Conservation (phyloP, 2,329 filamentous ascomycete genomes). For the Clarireedia paspali region DNA sequence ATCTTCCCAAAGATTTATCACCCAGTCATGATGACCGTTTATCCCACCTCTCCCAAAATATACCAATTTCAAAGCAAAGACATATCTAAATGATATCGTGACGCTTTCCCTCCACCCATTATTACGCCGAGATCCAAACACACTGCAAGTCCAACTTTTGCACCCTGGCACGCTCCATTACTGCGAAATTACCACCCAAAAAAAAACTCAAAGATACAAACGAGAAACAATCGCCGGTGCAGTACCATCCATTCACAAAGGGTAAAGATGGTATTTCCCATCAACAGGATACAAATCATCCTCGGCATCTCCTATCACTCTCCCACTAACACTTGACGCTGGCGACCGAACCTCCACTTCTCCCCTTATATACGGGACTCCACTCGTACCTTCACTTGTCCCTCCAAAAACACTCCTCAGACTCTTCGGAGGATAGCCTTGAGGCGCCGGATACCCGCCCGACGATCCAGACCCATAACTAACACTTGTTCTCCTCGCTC, state of each 20-base stretch:
- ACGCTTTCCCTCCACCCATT: background rate
- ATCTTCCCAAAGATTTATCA: background rate
- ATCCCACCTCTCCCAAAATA: background rate
- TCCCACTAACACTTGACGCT: background rate
- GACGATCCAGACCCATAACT: background rate
- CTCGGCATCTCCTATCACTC: background rate
- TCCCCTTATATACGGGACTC: conserved; percentile 3
- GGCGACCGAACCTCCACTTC: background rate
- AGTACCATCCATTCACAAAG: background rate
- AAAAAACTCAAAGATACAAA: background rate
- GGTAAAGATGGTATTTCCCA: conserved; percentile 23
- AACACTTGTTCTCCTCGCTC: conserved; percentile 3
- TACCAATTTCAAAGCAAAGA: background rate
- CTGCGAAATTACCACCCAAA: background rate
- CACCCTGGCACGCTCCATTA: too few species aligned
- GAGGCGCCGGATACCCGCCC: background rate
- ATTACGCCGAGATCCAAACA: too few species aligned
- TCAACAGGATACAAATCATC: conserved; percentile 15
- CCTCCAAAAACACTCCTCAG: background rate
- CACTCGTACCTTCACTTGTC: background rate
- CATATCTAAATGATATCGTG: background rate
- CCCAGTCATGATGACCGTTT: background rate
- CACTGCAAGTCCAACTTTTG: too few species aligned
- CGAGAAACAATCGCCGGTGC: background rate
- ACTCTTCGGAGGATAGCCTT: background rate